Conservation (phyloP, 2,329 filamentous ascomycete species). For the Teratosphaeria destructans region DNA sequence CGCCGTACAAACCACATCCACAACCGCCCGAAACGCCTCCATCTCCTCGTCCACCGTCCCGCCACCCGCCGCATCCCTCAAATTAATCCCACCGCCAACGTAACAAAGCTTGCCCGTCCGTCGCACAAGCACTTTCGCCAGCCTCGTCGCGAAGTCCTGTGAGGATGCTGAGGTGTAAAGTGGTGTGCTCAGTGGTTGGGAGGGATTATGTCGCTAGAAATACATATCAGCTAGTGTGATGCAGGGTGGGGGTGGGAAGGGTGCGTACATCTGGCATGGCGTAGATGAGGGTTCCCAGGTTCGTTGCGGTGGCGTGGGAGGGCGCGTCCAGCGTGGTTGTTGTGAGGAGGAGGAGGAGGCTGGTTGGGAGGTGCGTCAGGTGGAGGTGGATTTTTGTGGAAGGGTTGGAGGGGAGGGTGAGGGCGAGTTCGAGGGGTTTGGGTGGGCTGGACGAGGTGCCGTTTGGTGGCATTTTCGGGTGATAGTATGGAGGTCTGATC, state of each 20-base stretch:
- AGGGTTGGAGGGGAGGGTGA: constrained; percentile 46
- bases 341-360: constrained; percentile 47
- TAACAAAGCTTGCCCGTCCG: constrained; percentile 69
- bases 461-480: constrained; percentile 11
- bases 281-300: constrained; percentile 82
- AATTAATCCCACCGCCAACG: constrained; percentile 76
- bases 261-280: constrained; percentile 72
- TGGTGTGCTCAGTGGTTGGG: constrained; percentile 63
- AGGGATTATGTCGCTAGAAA: constrained; percentile 23
- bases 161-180: constrained; percentile 67
- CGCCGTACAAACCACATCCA: constrained; percentile 55
- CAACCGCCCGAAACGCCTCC: constrained; percentile 68
- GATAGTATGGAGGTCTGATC: background rate
- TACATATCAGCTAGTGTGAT: background rate
- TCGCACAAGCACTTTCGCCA: constrained; percentile 74
- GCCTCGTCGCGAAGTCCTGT: constrained; percentile 73
- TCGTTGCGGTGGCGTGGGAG: constrained; percentile 32
- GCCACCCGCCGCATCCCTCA: constrained; percentile 62
- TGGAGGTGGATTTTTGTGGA: constrained; percentile 50
- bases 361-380: constrained; percentile 43
- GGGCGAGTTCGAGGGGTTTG: constrained; percentile 44
- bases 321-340: constrained; percentile 39
- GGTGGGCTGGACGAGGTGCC: constrained; percentile 13
- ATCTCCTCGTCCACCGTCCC: constrained; percentile 88
- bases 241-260: background rate